Evolutionary conservation across 2,329 filamentous ascomycete species (phyloP).

Genomic region (Talaromyces sp.): DNA sequence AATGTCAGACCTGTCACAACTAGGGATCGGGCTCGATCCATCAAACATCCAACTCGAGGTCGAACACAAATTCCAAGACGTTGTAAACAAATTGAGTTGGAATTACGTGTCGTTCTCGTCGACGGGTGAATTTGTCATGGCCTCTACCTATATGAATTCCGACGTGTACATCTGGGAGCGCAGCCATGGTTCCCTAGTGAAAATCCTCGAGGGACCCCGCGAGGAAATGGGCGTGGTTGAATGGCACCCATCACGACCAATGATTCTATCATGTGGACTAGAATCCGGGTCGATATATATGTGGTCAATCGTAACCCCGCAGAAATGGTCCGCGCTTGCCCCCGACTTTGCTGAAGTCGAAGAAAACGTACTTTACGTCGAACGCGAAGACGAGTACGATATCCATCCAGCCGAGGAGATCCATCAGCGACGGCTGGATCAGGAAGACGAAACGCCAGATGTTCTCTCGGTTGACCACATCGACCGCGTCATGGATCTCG

Average conservation of each 20-base stretch:
- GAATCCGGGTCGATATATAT: slow-evolving; percentile 93
- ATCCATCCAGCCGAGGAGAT: slow-evolving; percentile 94
- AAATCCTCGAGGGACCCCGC: slow-evolving; percentile 93
- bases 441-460: slow-evolving; percentile 91
- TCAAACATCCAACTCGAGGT: slow-evolving; percentile 85
- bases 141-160: slow-evolving; percentile 96
- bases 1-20: slow-evolving; percentile 66
- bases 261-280: slow-evolving; percentile 85
- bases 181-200: slow-evolving; percentile 85
- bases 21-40: slow-evolving; percentile 62
- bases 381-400: slow-evolving; percentile 95
- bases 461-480: slow-evolving; percentile 72
- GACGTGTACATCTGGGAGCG: slow-evolving; percentile 99
- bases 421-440: slow-evolving; percentile 81
- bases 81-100: slow-evolving; percentile 92
- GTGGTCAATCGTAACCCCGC: slow-evolving; percentile 91
- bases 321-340: slow-evolving; percentile 94
- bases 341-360: slow-evolving; percentile 97
- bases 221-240: slow-evolving; percentile 96
- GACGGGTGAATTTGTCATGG: slow-evolving; percentile 91
- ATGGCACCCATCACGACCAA: slow-evolving; percentile 86
- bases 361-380: slow-evolving; percentile 95
- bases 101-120: slow-evolving; percentile 95
- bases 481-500: slow-evolving; percentile 50
- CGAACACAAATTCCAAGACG: slow-evolving; percentile 97